Percentiles rank a stretch among this genome's conserved stretches.
Conservation (phyloP, 2,329 filamentous ascomycete genomes). For the Podosphaera fusca region DNA sequence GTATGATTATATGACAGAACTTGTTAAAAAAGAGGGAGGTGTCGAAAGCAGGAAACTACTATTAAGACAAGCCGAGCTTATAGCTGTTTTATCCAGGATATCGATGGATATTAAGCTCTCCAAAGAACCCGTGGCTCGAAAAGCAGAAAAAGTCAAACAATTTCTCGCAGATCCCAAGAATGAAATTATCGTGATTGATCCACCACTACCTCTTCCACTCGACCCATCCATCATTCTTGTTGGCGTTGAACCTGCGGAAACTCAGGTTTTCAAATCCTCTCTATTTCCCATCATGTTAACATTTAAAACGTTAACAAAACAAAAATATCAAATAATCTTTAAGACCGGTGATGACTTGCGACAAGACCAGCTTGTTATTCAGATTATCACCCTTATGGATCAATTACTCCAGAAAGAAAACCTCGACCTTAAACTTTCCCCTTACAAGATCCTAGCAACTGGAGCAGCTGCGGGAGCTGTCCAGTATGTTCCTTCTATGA, state of each 20-base stretch:
- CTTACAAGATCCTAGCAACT: constrained; percentile 89
- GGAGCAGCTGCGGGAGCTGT: constrained; percentile 73
- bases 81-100: constrained; percentile 69
- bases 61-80: constrained; percentile 68
- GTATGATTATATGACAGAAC: constrained; percentile 83
- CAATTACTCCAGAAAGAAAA: constrained; percentile 89
- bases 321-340: constrained; percentile 80
- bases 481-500: constrained; percentile 77
- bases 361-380: constrained; percentile 91
- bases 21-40: constrained; percentile 50
- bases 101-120: constrained; percentile 71
- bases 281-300: constrained; percentile 76
- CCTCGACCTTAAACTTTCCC: constrained; percentile 77
- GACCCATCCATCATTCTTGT: constrained; percentile 64
- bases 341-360: constrained; percentile 91
- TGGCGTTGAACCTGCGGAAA: constrained; percentile 63
- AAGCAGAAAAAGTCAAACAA: constrained; percentile 65
- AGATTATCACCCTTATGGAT: constrained; percentile 96
- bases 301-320: constrained; percentile 59
- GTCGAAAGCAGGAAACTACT: constrained; percentile 52
- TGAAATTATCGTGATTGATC: constrained; percentile 62
- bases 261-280: constrained; percentile 86
- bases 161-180: constrained; percentile 76
- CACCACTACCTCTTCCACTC: constrained; percentile 66
- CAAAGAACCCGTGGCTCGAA: constrained; percentile 46